phyloP scores from a whole-genome alignment of 2,329 filamentous ascomycete species.

The Monosporascus sp. region DNA sequence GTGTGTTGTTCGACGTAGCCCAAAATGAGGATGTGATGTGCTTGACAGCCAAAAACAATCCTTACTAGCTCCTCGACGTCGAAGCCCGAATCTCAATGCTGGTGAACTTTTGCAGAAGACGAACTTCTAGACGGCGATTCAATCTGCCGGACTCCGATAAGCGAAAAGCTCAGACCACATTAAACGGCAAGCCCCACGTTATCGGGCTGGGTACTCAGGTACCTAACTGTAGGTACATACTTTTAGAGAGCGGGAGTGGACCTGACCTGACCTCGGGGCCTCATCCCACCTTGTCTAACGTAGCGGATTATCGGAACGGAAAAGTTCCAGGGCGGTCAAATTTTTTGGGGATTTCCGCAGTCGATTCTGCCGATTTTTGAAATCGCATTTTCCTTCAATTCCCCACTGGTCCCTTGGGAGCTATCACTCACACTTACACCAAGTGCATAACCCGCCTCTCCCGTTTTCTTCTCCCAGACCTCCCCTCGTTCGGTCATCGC shows the following conservation, averaged over 20 bases:
- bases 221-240: no score
- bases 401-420: background rate
- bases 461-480: background rate
- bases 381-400: background rate
- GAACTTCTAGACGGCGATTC: background rate
- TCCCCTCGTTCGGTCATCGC: conserved; percentile 17
- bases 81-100: no score
- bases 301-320: background rate
- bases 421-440: background rate
- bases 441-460: background rate
- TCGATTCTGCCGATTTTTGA: background rate
- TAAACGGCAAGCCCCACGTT: background rate
- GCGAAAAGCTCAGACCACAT: background rate
- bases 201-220: background rate
- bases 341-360: background rate
- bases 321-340: background rate
- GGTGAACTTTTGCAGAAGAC: no score
- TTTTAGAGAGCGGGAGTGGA: no score
- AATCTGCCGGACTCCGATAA: background rate
- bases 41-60: no score
- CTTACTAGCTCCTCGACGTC: no score
- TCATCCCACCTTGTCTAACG: background rate
- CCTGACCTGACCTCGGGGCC: no score
- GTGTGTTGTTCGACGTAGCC: no score
- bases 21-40: no score